phyloP scores from a whole-genome alignment of 371 early-diverging fungal species.

The Batrachochytrium dendrobatidis region DNA sequence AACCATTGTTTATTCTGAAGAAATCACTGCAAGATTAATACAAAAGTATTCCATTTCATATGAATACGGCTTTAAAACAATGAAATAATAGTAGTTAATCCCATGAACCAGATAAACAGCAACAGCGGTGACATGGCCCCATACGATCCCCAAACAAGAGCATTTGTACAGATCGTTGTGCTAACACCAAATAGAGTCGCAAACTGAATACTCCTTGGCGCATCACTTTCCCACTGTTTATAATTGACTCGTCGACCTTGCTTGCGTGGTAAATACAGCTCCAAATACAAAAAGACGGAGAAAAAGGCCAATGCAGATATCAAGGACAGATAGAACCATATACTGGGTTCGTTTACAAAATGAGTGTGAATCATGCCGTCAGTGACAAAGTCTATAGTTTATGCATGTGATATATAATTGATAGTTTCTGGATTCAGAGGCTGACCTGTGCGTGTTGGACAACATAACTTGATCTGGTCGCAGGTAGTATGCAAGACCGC shows the following conservation, averaged over 20 bases:
- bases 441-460: background rate
- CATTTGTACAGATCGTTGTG: background rate
- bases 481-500: background rate
- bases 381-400: too few relatives aligned
- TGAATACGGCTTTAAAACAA: too few relatives aligned
- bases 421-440: too few relatives aligned
- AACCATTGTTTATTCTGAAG: too few relatives aligned
- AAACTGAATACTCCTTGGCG: background rate
- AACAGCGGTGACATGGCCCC: background rate
- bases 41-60: too few relatives aligned
- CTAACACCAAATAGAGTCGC: background rate
- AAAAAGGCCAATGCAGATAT: background rate
- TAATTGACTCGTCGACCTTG: background rate
- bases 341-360: too few relatives aligned
- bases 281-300: background rate
- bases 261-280: slow-evolving; percentile 2
- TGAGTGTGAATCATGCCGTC: too few relatives aligned
- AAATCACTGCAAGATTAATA: too few relatives aligned
- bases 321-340: background rate
- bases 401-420: too few relatives aligned
- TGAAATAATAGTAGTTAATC: background rate
- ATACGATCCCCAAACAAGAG: background rate
- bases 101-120: background rate
- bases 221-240: background rate
- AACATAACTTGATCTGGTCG: background rate